phyloP scores from a whole-genome alignment of 1,284 basidiomycete species.

The Moniliophthora roreri region DNA sequence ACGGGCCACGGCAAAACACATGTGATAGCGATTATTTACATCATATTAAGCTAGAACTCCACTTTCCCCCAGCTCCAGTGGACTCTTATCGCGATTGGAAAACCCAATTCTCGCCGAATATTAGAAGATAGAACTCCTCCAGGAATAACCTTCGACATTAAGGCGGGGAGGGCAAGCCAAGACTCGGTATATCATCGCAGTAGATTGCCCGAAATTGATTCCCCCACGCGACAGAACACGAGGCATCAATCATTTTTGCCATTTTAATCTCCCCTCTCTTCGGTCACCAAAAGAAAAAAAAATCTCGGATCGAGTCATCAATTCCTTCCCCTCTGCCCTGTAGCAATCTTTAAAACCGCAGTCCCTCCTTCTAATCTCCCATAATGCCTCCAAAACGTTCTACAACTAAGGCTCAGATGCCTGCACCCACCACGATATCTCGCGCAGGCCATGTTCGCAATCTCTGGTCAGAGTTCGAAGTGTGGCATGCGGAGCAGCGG shows the following conservation, averaged over 20 bases:
- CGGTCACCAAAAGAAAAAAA: not conserved
- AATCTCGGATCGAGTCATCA: conserved; percentile 2
- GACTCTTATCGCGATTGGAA: not conserved
- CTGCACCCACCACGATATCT: not conserved
- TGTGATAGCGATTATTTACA: not conserved
- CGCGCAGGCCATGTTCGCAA: conserved; percentile 9
- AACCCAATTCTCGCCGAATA: too few species aligned
- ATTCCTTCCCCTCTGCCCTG: conserved; percentile 9
- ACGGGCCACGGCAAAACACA: not conserved
- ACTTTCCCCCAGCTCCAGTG: not conserved
- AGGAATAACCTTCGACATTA: not conserved
- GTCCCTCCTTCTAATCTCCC: not conserved
- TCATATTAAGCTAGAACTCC: conserved; percentile 1
- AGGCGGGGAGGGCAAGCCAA: not conserved
- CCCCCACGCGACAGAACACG: not conserved
- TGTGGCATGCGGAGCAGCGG: conserved; percentile 11
- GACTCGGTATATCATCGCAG: not conserved
- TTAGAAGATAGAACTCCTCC: not conserved
- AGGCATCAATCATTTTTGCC: conserved; percentile 2
- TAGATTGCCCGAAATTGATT: not conserved
- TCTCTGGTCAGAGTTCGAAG: conserved; percentile 13
- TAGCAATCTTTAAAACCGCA: not conserved
- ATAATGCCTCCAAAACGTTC: conserved; percentile 4
- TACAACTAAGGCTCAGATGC: too few species aligned
- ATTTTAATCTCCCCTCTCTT: not conserved